Conservation (phyloP, 2,329 filamentous ascomycete genomes). For the Epichloe typhina region DNA sequence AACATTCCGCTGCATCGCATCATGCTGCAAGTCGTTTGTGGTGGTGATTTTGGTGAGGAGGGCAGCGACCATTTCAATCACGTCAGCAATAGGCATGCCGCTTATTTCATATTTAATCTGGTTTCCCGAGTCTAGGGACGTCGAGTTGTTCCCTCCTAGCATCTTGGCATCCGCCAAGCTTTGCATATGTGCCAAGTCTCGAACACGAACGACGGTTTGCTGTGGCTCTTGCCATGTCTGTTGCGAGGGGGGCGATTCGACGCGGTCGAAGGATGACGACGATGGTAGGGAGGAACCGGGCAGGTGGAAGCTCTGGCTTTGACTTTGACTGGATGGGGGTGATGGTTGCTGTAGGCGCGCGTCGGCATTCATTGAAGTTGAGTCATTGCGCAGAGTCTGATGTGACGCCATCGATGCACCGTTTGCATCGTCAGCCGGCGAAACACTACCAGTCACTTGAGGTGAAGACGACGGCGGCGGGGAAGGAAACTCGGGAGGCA, state of each 20-base stretch:
- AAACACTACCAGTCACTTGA: conserved; percentile 23
- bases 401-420: conserved; percentile 36
- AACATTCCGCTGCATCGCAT: conserved; percentile 66
- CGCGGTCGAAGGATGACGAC: not conserved
- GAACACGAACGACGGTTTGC: conserved; percentile 58
- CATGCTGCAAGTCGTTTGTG: conserved; percentile 89
- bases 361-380: conserved; percentile 11
- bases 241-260: not conserved
- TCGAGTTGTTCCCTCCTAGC: conserved; percentile 35
- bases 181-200: conserved; percentile 82
- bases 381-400: conserved; percentile 1
- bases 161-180: conserved; percentile 72
- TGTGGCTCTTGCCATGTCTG: conserved; percentile 14
- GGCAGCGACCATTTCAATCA: conserved; percentile 98
- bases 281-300: conserved; percentile 7
- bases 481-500: conserved; percentile 38
- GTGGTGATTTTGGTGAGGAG: conserved; percentile 93
- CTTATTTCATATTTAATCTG: conserved; percentile 81
- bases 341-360: conserved; percentile 20
- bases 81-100: conserved; percentile 89
- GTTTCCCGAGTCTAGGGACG: conserved; percentile 34
- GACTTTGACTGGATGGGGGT: conserved; percentile 22
- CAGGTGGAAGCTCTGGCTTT: conserved; percentile 20
- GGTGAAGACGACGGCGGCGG: conserved; percentile 42
- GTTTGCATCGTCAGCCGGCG: conserved; percentile 27